phyloP scores from a whole-genome alignment of 768 basidiomycete species.

The Tricholoma sp. region DNA sequence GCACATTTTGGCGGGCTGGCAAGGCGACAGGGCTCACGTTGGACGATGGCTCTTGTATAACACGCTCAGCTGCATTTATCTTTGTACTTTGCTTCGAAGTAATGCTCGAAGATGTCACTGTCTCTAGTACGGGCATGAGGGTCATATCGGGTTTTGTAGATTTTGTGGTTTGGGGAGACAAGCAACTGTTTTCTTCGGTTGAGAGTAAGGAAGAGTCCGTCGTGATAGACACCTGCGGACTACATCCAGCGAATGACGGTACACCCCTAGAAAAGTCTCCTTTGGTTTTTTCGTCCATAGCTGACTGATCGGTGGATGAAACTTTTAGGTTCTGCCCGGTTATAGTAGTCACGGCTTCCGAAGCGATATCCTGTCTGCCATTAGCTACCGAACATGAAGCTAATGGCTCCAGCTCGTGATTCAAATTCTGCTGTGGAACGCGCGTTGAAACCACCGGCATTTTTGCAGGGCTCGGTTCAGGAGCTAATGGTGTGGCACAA shows the following conservation, averaged over 20 bases:
- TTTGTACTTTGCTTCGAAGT: background rate
- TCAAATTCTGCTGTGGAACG: background rate
- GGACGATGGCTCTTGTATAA: background rate
- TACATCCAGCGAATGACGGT: background rate
- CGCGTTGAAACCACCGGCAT: background rate
- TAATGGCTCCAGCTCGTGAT: background rate
- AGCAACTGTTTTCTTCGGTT: too few relatives aligned
- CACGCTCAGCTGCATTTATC: background rate
- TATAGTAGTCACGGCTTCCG: too few relatives aligned
- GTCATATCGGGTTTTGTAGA: background rate
- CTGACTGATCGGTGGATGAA: background rate
- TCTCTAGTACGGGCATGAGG: background rate
- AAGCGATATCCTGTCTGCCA: too few relatives aligned
- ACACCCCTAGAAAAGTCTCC: background rate
- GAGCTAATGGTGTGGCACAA: background rate
- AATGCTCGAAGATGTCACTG: background rate
- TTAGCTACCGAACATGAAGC: background rate
- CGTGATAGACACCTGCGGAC: background rate
- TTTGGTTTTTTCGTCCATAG: background rate
- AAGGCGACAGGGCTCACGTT: background rate
- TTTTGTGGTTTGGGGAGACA: background rate
- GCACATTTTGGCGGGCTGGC: background rate
- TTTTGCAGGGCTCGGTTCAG: background rate
- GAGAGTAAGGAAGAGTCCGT: background rate
- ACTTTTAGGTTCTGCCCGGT: background rate